Evolutionary conservation across 2,329 filamentous ascomycete species (phyloP), one percentile per base, ranked within the genome.

Genomic region (Colletotrichum tropicicola): DNA sequence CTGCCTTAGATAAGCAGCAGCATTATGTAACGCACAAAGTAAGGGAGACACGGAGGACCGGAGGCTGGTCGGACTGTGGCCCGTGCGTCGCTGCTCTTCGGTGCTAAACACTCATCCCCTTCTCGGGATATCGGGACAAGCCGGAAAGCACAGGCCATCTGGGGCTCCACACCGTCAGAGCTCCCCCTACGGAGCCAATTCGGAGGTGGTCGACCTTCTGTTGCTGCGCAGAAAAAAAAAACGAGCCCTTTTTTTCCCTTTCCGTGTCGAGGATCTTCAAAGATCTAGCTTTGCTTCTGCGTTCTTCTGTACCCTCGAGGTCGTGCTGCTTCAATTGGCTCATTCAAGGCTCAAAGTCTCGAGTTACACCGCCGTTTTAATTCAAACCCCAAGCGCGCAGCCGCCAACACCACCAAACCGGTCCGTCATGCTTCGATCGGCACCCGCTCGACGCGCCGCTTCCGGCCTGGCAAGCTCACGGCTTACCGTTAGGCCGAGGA

Each of bases 361-460:
- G 49, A 60, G 25, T 48, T 48, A 17, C 30, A 30, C 32, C 43
- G 49, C 37, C 35, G 43, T 49, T 61, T 61, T 35, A 10, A 30
- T 41, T 44, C 54, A 48, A 54, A 60, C 28, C n/a, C 12, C 32
- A 28, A 54, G 25, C 5, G 28, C 32, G 25, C 19, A 55, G 19
- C 59, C 52, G 57, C 49, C 48, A 47, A 30, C 28, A 30, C 57
- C 47, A 59, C 44, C 27, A 43, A 59, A 32, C 32, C 8, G 27
- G 41, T 43, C 61, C 49, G 23, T 37, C 57, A 65, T 65, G 61
- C 57, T 65, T 61, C 61, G 61, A 21, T 65, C 57, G 43, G 57
- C 57, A 55, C 61, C 61, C 53, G 61, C 57, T 61, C 57, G 61
- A 28, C 61, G 61, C 61, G 61, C 61, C 61, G 57, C 61, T 65